phyloP scores from a whole-genome alignment of 768 basidiomycete species.

The Boletus sp. region DNA sequence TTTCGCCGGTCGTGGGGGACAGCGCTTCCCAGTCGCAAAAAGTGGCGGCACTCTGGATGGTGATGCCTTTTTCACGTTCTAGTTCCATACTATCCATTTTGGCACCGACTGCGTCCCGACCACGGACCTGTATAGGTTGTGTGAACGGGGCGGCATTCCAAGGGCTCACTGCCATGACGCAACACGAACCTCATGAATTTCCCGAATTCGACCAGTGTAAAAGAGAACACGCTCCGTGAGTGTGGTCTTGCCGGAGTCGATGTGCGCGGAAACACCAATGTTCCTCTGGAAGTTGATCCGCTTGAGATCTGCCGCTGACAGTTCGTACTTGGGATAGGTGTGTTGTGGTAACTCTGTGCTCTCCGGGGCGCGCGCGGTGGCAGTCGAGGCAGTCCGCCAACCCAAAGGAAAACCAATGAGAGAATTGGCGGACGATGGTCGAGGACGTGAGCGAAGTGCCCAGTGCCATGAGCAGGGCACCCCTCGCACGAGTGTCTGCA shows the following conservation, averaged over 20 bases:
- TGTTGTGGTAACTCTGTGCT: slow-evolving; percentile 15
- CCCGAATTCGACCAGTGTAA: slow-evolving; percentile 93
- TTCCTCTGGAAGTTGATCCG: slow-evolving; percentile 81
- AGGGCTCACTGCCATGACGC: neutral
- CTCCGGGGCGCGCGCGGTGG: slow-evolving; percentile 25
- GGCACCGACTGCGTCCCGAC: slow-evolving; percentile 92
- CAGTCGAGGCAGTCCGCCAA: slow-evolving; percentile 44
- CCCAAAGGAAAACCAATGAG: slow-evolving; percentile 1
- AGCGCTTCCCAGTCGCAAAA: slow-evolving; percentile 94
- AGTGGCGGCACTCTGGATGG: slow-evolving; percentile 97
- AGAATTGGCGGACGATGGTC: neutral
- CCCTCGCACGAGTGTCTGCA: slow-evolving; percentile 27
- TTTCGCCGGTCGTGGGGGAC: slow-evolving; percentile 55
- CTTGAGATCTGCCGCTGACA: slow-evolving; percentile 62
- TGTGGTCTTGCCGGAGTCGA: slow-evolving; percentile 97
- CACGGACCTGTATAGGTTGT: slow-evolving; percentile 61
- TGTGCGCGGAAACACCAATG: slow-evolving; percentile 94
- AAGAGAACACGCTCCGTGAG: slow-evolving; percentile 93
- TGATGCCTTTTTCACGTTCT: slow-evolving; percentile 98
- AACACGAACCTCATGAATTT: slow-evolving; percentile 87
- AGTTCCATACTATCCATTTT: slow-evolving; percentile 99
- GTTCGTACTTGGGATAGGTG: slow-evolving; percentile 37
- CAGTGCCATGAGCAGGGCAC: slow-evolving; percentile 28
- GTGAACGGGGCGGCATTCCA: neutral
- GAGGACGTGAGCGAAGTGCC: slow-evolving; percentile 19